Evolutionary conservation across 176 grass and related monocot species (phyloP).

Genomic region (Saccharum spontaneum): DNA sequence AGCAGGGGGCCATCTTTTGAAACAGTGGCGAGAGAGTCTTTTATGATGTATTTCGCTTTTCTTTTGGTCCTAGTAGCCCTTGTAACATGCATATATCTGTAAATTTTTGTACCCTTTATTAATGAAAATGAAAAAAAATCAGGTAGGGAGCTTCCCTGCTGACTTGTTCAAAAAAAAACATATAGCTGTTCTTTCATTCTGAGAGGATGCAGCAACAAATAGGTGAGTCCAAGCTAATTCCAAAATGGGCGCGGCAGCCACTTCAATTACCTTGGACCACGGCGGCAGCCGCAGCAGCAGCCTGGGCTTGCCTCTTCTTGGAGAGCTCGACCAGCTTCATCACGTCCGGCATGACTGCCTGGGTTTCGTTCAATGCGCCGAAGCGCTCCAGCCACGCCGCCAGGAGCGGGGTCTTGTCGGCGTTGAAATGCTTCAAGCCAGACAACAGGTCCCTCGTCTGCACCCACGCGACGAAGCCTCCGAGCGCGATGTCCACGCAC

Average conservation of each 20-base stretch:
- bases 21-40: no score
- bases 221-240: neutral
- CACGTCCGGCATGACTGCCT: constrained; percentile 25
- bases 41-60: no score
- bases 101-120: no score
- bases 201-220: neutral
- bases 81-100: no score
- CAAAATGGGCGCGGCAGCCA: no score
- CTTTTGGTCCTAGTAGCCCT: no score
- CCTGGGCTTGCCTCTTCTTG: constrained; percentile 4
- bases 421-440: constrained; percentile 21
- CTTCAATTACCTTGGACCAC: neutral
- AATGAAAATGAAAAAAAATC: no score
- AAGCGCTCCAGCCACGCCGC: constrained; percentile 44
- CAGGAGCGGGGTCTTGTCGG: constrained; percentile 34
- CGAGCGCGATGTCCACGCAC: constrained; percentile 12
- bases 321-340: constrained; percentile 25
- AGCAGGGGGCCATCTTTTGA: no score
- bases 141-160: no score
- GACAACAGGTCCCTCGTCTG: neutral
- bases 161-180: neutral
- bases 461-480: neutral
- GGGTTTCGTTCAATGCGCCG: constrained; percentile 1
- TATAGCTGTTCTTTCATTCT: neutral
- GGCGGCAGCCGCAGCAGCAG: neutral